These are phyloP conservation scores for Phytophthora lateralis DNA, from an alignment of 352 stramenopile species.

Conservation along the genomic window DNA sequence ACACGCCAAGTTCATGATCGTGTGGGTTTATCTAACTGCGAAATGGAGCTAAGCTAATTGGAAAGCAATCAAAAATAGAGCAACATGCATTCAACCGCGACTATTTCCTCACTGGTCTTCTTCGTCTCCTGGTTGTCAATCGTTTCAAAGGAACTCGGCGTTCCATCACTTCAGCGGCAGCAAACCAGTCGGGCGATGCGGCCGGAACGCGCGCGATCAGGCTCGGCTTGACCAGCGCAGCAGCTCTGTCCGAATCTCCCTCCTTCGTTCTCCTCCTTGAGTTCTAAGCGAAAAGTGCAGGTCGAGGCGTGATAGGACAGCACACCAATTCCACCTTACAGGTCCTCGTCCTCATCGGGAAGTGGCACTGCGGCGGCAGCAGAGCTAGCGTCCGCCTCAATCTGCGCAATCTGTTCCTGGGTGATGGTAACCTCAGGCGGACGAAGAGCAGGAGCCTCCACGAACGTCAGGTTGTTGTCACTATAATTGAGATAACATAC, in stretches of 20 bases:
- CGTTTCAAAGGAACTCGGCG: conserved; percentile 26
- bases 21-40: conserved; percentile 21
- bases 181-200: conserved; percentile 32
- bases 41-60: conserved; percentile 18
- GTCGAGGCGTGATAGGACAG: conserved; percentile 41
- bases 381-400: conserved; percentile 92
- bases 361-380: conserved; percentile 92
- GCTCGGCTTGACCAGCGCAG: conserved; percentile 3
- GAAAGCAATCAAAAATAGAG: conserved; percentile 48
- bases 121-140: conserved; percentile 39
- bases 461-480: conserved; percentile 98
- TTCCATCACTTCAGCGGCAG: conserved; percentile 40
- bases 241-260: conserved; percentile 21
- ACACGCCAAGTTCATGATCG: conserved; percentile 16
- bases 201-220: conserved; percentile 10
- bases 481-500: conserved; percentile 36
- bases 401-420: conserved; percentile 91
- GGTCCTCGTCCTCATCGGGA: conserved; percentile 97
- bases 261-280: conserved; percentile 32
- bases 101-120: conserved; percentile 41
- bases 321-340: conserved; percentile 80
- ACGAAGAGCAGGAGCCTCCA: conserved; percentile 96
- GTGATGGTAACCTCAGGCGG: conserved; percentile 97
- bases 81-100: conserved; percentile 53
- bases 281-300: conserved; percentile 44